Evolutionary conservation across 495 filamentous ascomycete genomes (phyloP).

Genomic region (Glonium stellatum): DNA sequence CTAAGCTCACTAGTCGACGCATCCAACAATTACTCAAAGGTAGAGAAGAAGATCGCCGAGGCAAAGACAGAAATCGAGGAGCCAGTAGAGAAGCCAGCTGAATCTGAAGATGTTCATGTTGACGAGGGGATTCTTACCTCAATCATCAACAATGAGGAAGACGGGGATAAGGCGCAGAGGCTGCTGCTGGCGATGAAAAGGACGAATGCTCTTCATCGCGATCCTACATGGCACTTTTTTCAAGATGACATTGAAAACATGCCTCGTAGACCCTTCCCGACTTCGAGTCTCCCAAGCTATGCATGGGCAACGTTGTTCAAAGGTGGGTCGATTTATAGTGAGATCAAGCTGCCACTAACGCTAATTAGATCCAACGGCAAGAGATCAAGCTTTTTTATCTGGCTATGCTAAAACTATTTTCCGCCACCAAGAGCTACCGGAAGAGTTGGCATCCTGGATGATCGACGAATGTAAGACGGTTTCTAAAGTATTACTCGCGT

Average conservation of each 20-base stretch:
- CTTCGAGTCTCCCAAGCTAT: conserved; percentile 7
- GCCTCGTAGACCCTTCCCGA: conserved; percentile 9
- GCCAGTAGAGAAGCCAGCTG: conserved; percentile 30
- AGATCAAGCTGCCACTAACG: conserved; percentile 23
- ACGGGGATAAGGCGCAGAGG: conserved; percentile 43
- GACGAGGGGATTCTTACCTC: conserved; percentile 31
- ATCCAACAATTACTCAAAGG: conserved; percentile 49
- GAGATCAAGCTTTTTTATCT: conserved; percentile 60
- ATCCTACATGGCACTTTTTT: conserved; percentile 64
- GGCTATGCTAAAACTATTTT: conserved; percentile 60
- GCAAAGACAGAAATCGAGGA: conserved; percentile 42
- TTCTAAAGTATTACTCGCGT: neutral
- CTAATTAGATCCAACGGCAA: conserved; percentile 41
- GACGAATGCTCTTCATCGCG: conserved; percentile 60
- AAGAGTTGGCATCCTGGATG: conserved; percentile 69
- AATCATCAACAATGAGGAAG: conserved; percentile 46
- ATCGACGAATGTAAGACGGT: conserved; percentile 50
- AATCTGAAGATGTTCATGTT: conserved; percentile 25
- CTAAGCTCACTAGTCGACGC: conserved; percentile 59
- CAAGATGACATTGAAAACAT: conserved; percentile 20
- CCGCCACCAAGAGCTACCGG: conserved; percentile 48
- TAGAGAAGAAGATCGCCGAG: conserved; percentile 51
- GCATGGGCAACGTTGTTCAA: conserved; percentile 33
- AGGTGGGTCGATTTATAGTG: conserved; percentile 31
- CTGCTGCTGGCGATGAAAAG: conserved; percentile 64